A percentile compares a stretch with the other conserved stretches of the same genome.
Conservation (phyloP, 257 asterid species). For the Jacaranda copaia region DNA sequence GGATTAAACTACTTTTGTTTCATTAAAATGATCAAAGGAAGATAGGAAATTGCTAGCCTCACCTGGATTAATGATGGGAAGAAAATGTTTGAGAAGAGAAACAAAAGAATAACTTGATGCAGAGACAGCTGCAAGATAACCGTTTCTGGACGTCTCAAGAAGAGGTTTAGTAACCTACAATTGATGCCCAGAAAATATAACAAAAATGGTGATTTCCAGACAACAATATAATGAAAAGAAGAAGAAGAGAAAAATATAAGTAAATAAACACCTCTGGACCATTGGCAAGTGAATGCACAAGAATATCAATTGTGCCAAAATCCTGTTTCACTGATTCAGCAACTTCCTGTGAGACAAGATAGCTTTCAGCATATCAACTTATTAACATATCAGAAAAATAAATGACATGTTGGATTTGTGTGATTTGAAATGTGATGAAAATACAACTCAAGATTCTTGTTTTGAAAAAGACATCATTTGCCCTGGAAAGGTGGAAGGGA, state of each 20-base stretch:
- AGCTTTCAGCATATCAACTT: conserved; percentile 24
- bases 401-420: neutral
- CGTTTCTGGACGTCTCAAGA: conserved; percentile 86
- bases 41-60: conserved; percentile 25
- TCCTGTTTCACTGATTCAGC: conserved; percentile 92
- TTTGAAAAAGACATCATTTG: neutral
- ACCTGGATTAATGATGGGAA: conserved; percentile 94
- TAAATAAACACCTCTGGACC: conserved; percentile 83
- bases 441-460: conserved; percentile 24
- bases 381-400: neutral
- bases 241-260: neutral
- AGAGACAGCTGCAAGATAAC: conserved; percentile 91
- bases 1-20: conserved; percentile 3
- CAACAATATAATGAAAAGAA: conserved; percentile 1
- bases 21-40: neutral
- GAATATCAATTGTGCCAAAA: conserved; percentile 96
- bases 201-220: conserved; percentile 21
- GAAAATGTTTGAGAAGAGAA: conserved; percentile 81
- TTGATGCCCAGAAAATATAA: neutral
- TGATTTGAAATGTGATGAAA: neutral
- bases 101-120: conserved; percentile 94
- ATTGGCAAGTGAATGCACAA: conserved; percentile 97
- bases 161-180: conserved; percentile 83
- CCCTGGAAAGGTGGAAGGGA: neutral
- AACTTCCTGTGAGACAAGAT: conserved; percentile 71